Evolutionary conservation across 192 early-diverging fungal species (phyloP).

Genomic region (Ambispora gerdemannii): DNA sequence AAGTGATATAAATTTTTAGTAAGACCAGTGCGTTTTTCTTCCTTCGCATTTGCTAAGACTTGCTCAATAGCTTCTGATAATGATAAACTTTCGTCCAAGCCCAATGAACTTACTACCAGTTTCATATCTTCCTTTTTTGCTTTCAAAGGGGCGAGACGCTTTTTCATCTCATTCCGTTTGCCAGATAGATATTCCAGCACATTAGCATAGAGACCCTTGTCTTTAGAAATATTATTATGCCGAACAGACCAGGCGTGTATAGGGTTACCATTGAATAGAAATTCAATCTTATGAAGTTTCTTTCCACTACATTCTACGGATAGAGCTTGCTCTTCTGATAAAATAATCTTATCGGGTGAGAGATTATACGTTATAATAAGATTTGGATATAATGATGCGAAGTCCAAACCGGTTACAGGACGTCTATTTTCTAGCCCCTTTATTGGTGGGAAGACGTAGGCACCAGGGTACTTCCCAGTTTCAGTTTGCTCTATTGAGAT

Average conservation of each 20-base stretch:
- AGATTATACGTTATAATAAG: slow-evolving; percentile 21
- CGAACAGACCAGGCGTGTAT: neutral
- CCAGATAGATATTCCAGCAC: slow-evolving; percentile 7
- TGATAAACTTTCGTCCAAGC: neutral
- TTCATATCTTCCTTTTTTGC: slow-evolving; percentile 14
- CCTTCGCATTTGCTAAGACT: neutral
- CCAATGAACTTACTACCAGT: neutral
- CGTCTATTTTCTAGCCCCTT: slow-evolving; percentile 20
- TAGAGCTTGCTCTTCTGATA: neutral
- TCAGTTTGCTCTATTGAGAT: neutral
- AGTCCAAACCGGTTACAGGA: slow-evolving; percentile 9
- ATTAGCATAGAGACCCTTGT: slow-evolving; percentile 1
- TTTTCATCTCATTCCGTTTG: slow-evolving; percentile 5
- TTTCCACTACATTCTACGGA: neutral
- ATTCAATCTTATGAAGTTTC: slow-evolving; percentile 19
- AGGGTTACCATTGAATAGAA: neutral
- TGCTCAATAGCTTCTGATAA: neutral
- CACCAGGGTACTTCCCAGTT: slow-evolving; percentile 8
- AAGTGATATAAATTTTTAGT: no score
- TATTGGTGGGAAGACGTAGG: slow-evolving; percentile 6
- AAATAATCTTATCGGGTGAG: slow-evolving; percentile 19
- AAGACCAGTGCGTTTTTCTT: no score
- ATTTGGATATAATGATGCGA: slow-evolving; percentile 22
- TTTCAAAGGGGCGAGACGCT: neutral
- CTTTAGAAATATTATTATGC: slow-evolving; percentile 8